These are phyloP conservation scores for Termitomyces titanicus DNA, from an alignment of 768 basidiomycete genomes.

Conservation along the genomic window DNA sequence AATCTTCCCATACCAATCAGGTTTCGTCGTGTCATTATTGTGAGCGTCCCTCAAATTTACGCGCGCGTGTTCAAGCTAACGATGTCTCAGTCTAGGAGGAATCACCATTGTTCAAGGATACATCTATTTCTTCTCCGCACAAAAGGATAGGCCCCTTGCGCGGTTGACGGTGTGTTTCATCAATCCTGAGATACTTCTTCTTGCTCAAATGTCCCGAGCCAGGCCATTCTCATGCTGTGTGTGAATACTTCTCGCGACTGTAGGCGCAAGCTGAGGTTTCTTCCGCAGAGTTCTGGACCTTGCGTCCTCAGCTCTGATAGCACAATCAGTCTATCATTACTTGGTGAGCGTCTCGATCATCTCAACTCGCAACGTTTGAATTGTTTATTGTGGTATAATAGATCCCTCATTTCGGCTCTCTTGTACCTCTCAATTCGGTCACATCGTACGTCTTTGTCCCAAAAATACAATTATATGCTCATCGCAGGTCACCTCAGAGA, in stretches of 20 bases:
- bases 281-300: conserved; percentile 30
- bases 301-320: conserved; percentile 34
- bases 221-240: conserved; percentile 29
- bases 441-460: conserved; percentile 29
- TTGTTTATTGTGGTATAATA: conserved; percentile 8
- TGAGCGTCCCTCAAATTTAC: not conserved
- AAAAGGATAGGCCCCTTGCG: conserved; percentile 23
- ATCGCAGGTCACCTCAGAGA: conserved; percentile 18
- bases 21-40: conserved; percentile 27
- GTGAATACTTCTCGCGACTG: not conserved
- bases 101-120: conserved; percentile 39
- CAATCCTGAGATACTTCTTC: not conserved
- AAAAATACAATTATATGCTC: not conserved
- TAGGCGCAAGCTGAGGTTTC: not conserved
- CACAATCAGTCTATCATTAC: conserved; percentile 43
- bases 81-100: conserved; percentile 29
- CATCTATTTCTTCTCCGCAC: conserved; percentile 30
- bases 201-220: not conserved
- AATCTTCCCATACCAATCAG: conserved; percentile 8
- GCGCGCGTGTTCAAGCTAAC: not conserved
- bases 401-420: conserved; percentile 42
- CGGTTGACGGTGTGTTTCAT: conserved; percentile 22
- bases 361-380: no score
- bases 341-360: conserved; percentile 20
- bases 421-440: conserved; percentile 31